phyloP scores from a whole-genome alignment of 441 rosid genomes.

The Aquilaria agallochum region DNA sequence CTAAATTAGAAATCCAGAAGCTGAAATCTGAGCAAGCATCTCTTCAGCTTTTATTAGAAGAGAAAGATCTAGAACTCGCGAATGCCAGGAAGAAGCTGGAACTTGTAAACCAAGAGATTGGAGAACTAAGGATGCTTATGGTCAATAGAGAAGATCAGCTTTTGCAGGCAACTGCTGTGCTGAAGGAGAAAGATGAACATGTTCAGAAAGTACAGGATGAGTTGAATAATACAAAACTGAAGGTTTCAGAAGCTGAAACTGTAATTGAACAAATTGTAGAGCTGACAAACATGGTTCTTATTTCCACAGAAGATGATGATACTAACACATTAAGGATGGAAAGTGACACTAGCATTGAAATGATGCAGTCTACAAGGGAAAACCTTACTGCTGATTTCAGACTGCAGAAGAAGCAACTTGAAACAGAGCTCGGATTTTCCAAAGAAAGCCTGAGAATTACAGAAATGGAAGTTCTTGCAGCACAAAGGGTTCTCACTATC shows the following conservation, averaged over 20 bases:
- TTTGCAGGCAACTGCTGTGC: conserved; percentile 40
- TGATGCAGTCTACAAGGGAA: conserved; percentile 26
- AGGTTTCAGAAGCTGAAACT: conserved; percentile 62
- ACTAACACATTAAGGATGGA: conserved; percentile 14
- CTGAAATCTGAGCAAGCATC: conserved; percentile 69
- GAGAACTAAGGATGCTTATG: conserved; percentile 55
- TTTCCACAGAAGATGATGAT: conserved; percentile 37
- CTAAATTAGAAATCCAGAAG: conserved; percentile 77
- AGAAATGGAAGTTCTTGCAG: conserved; percentile 66
- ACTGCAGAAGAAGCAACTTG: conserved; percentile 53
- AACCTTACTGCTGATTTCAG: conserved; percentile 30
- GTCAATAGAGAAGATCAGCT: conserved; percentile 59
- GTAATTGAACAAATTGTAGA: conserved; percentile 60
- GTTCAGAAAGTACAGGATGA: conserved; percentile 49
- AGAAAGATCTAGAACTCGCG: conserved; percentile 60
- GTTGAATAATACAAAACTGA: conserved; percentile 43
- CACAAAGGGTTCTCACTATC: conserved; percentile 47
- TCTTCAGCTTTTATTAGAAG: conserved; percentile 50
- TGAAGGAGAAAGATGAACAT: conserved; percentile 71
- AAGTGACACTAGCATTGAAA: conserved; percentile 19
- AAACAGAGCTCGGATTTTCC: conserved; percentile 53
- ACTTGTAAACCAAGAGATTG: conserved; percentile 54
- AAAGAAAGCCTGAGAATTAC: conserved; percentile 54
- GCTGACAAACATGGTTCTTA: conserved; percentile 49
- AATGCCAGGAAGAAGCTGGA: conserved; percentile 53